Evolutionary conservation across 1,284 basidiomycete species (phyloP).

Genomic region (Cystobasidium slooffiae): DNA sequence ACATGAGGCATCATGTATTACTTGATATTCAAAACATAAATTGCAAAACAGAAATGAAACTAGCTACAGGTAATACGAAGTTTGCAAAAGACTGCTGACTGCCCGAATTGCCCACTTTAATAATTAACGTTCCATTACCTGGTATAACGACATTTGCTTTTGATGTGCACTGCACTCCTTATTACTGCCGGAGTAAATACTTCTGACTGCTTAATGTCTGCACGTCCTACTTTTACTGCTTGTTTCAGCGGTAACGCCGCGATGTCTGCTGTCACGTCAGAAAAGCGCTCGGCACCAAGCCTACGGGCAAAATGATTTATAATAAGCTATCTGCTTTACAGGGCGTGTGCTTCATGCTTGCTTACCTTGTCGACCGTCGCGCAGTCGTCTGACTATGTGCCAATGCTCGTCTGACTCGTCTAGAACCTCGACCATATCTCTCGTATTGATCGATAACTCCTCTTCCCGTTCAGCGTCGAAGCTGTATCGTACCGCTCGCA

Average conservation of each 20-base stretch:
- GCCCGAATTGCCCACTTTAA: not conserved
- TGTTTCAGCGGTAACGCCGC: not conserved
- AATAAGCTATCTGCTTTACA: not conserved
- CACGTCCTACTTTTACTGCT: not conserved
- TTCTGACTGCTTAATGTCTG: not conserved
- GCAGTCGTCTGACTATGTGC: constrained; percentile 40
- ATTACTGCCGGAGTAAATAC: not conserved
- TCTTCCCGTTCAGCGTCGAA: constrained; percentile 42
- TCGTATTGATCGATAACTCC: constrained; percentile 27
- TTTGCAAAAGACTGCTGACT: not conserved
- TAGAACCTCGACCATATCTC: constrained; percentile 38
- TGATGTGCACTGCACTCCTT: not conserved
- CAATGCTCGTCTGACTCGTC: constrained; percentile 43
- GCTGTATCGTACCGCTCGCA: constrained; percentile 34
- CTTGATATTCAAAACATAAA: too few species aligned
- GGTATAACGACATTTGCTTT: not conserved
- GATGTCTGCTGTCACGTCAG: constrained; percentile 4
- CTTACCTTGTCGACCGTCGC: constrained; percentile 39
- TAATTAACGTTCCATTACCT: not conserved
- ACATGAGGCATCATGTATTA: too few species aligned
- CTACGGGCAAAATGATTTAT: not conserved
- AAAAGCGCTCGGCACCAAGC: constrained; percentile 42
- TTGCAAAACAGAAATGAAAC: not conserved
- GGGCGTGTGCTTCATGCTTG: not conserved
- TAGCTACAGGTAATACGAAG: constrained; percentile 2